Base-by-base conservation (phyloP, 176 grass and related monocot genomes). In the Otatea glauca region DNA sequence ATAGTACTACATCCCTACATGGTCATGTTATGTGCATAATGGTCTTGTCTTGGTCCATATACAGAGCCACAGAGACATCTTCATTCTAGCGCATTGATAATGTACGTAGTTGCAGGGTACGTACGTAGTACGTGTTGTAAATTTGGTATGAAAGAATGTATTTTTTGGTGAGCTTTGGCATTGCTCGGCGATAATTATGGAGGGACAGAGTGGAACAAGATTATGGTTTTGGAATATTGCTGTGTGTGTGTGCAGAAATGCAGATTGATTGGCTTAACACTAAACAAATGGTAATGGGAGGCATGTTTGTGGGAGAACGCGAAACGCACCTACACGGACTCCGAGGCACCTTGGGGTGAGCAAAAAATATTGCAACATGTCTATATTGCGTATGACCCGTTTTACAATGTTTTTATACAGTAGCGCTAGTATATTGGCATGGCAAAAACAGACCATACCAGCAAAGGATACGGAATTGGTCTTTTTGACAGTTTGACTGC, bases 281-380 rank as follows among this genome's bases (percentile, higher is more conserved):
- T 76, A 44, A 81, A 68, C 63, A 72, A 62, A 68, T n/a, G 38
- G 18, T 27, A 54, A 45, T 76, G 51, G 37, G 65, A 82, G 59
- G 89, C 86, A 87, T 84, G 89, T 81, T 67, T 77, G 43, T 78
- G 83, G 89, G 88, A 80, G 75, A 89, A 85, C 65, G 59, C 84
- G 77, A 76, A 77, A 85, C 66, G 86, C 76, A 81, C 81, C 55
- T 54, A 74, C 86, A 71, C 89, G 80, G 72, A 81, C 68, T 65
- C 61, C 89, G 72, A 84, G 68, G 87, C 79, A 55, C 37, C 25
- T 77, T 68, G 75, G 84, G 83, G 74, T 68, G 51, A 53, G 84
- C 27, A 20, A 68, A 48, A 71, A 44, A 71, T 50, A 76, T 42
- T 6, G 2, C 7, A 48, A 44, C 0, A 8, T 61, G 45, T 18